Evolutionary conservation across 2,329 filamentous ascomycete species (phyloP), one percentile per base, ranked within the genome.

Genomic region (Fusarium napiforme): DNA sequence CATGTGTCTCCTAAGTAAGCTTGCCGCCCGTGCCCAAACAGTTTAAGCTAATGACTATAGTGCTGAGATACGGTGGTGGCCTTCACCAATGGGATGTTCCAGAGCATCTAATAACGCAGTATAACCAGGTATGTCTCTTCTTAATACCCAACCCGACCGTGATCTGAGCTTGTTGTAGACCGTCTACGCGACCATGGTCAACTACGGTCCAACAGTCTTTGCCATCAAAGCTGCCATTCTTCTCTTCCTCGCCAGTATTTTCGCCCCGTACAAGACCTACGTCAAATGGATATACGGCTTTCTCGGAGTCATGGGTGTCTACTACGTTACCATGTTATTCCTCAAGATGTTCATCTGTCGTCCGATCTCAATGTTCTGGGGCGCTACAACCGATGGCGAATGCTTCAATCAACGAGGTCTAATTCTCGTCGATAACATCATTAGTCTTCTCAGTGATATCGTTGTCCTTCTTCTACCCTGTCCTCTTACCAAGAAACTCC

Each of bases 111-210:
- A 30, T 73, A 7, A 28, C 66, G 2, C 56, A 61, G 26, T 72
- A 73, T n/a, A 50, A 45, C 9, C 64, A 72, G 19, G 69, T 68
- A 9, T 3, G 57, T n/a, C 15, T 16, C 4, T 28, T 21, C 4
- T 12, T 19, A 2, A 19, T 30, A 5, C 1, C 10, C 21, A 23
- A 9, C 14, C 21, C 2, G 9, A 23, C 5, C 40, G 4, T 4
- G n/a, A n/a, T n/a, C n/a, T n/a, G n/a, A n/a, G n/a, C n/a, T n/a
- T n/a, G n/a, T n/a, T n/a, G n/a, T n/a, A n/a, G n/a, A n/a, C n/a
- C n/a, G n/a, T n/a, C n/a, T n/a, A n/a, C n/a, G 69, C 69, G 4
- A 72, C 69, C 1, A 70, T 72, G 69, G 69, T 72, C 4, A 73
- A 70, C 23, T 72, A 72, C 4, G 69, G 69, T 1, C 69, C 69